Base-by-base conservation (phyloP, 1,284 basidiomycete species). In the Boletus sp. region DNA sequence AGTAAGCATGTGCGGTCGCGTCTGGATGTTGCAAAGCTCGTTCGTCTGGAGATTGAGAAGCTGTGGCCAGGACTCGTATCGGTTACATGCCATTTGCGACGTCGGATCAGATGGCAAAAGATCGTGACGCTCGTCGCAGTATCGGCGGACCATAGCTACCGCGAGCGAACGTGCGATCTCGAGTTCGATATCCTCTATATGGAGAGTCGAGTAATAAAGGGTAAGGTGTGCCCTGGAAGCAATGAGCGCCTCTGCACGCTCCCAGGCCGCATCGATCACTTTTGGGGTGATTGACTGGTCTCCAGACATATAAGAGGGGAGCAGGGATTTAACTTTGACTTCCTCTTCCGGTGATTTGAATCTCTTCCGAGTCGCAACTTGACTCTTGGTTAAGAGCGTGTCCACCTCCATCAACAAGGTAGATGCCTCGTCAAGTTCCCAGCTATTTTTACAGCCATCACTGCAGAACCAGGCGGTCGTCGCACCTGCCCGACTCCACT, bases 401-500 rank as follows among this genome's bases (percentile, higher is more conserved):
- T 67, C 62, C 49, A 65, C 58, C 49, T 56, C 52, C 52, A 56
- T 62, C 55, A 69, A 55, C 59, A 44, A 58, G 40, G 52, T 67
- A 61, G 52, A 59, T 36, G 67, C 67, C 36, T 59, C 57, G 32
- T 71, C 64, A 20, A 39, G 51, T 27, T 70, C 50, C 77, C 79
- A 83, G 8, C 19, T 48, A 35, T 69, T 61, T 48, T 70, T 69
- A 59, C 82, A 84, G 9, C 47, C 50, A 12, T 68, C 67, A 23
- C 70, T 70, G 59, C 82, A 84, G 57, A 84, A 84, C 72, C 74
- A 79, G 8, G 77, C 65, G 0, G 76, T 74, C 5, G 69, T 62
- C 16, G 64, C 62, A n/a, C 50, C 55, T 19, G 60, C 55, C 10
- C 48, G 56, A 46, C 59, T 68, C 50, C 63, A 63, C 47, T 65